Conservation (phyloP, 164 flowering plant species). For the Piper longum region DNA sequence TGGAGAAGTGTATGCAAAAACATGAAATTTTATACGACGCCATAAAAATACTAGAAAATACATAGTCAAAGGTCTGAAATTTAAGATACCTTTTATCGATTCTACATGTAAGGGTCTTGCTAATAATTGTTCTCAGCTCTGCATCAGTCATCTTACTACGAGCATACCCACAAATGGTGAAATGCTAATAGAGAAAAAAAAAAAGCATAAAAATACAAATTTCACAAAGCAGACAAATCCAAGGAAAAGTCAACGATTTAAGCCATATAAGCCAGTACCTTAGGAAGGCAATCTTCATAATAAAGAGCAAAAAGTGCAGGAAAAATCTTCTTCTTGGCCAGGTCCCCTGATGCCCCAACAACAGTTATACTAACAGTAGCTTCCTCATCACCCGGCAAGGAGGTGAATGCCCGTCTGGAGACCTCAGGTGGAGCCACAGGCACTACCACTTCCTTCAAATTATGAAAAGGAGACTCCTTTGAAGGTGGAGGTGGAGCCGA, state of each 20-base stretch:
- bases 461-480: conserved; percentile 22
- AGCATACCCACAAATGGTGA: conserved; percentile 80
- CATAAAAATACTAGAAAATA: neutral
- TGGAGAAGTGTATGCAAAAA: conserved; percentile 10
- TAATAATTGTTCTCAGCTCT: conserved; percentile 76
- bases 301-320: conserved; percentile 91
- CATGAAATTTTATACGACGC: neutral
- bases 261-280: conserved; percentile 21
- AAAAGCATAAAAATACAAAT: neutral
- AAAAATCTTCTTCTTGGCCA: conserved; percentile 92
- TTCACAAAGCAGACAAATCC: neutral
- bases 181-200: conserved; percentile 40
- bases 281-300: conserved; percentile 68
- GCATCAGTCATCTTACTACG: conserved; percentile 94
- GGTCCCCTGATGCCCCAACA: conserved; percentile 98
- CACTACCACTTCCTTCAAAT: conserved; percentile 24
- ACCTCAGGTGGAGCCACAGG: conserved; percentile 25
- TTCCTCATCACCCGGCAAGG: conserved; percentile 17
- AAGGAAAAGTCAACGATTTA: neutral
- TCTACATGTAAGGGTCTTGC: conserved; percentile 88
- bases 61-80: neutral
- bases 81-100: conserved; percentile 67
- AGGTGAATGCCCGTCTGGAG: conserved; percentile 9
- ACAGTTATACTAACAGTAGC: conserved; percentile 72
- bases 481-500: conserved; percentile 15